Evolutionary conservation across 1,284 basidiomycete genomes (phyloP).

Genomic region (Tylopilus sp.): DNA sequence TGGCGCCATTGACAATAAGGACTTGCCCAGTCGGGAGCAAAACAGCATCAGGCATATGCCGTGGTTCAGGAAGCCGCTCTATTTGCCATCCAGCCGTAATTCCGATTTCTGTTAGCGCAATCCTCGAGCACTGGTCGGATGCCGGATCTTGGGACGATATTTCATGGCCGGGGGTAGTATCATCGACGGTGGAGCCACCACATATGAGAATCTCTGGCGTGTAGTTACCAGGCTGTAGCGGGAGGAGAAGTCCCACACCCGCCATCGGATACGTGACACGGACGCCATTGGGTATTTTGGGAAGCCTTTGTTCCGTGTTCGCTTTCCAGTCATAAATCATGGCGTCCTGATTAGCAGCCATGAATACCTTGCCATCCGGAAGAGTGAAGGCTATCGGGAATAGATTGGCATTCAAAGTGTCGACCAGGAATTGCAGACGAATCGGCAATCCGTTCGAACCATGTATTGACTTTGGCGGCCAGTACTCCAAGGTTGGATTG

Average conservation of each 20-base stretch:
- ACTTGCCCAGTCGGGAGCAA: constrained; percentile 78
- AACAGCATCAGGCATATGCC: constrained; percentile 80
- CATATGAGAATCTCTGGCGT: constrained; percentile 73
- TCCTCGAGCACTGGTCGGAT: constrained; percentile 70
- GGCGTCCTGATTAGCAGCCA: constrained; percentile 77
- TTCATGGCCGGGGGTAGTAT: constrained; percentile 55
- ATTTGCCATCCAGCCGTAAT: constrained; percentile 72
- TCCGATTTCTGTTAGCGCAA: constrained; percentile 62
- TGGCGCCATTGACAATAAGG: constrained; percentile 75
- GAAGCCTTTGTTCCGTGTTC: constrained; percentile 65
- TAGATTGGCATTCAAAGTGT: constrained; percentile 77
- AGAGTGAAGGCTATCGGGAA: constrained; percentile 77
- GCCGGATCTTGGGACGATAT: constrained; percentile 72
- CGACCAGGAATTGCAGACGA: constrained; percentile 59
- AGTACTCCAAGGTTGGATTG: constrained; percentile 81
- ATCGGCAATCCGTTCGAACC: constrained; percentile 66
- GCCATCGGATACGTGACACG: constrained; percentile 83
- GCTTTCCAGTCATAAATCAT: constrained; percentile 77
- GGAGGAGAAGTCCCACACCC: constrained; percentile 69
- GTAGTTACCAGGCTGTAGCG: constrained; percentile 66
- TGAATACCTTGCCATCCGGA: constrained; percentile 72
- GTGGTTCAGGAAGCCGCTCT: constrained; percentile 71
- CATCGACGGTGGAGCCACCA: constrained; percentile 72
- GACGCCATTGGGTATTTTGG: constrained; percentile 74
- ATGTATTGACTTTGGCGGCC: constrained; percentile 71